Percentiles rank a stretch among this genome's conserved stretches.
Conservation (phyloP, 257 asterid genomes). For the Plectranthus barbatus region DNA sequence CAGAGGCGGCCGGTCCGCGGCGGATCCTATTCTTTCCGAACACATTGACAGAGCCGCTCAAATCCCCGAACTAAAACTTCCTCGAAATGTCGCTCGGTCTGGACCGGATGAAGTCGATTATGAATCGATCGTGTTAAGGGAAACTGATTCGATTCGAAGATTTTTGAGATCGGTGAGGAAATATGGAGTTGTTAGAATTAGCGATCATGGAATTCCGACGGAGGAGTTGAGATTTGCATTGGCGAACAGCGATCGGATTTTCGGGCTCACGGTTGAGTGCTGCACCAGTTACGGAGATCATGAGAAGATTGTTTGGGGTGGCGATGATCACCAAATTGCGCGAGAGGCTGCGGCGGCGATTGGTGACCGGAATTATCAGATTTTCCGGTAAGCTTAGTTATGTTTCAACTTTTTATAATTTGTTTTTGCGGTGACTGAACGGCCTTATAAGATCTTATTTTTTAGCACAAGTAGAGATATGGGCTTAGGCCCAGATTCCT, state of each 20-base stretch:
- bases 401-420: too few relatives aligned
- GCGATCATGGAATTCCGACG: conserved; percentile 37
- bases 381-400: conserved; percentile 30
- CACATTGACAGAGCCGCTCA: conserved; percentile 18
- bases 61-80: conserved; percentile 46
- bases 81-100: conserved; percentile 14
- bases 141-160: conserved; percentile 12
- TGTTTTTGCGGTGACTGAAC: too few relatives aligned
- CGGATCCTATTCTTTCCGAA: conserved; percentile 19
- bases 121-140: conserved; percentile 17
- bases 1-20: conserved; percentile 38
- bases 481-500: too few relatives aligned
- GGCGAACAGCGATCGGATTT: conserved; percentile 31
- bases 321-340: conserved; percentile 8
- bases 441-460: not conserved
- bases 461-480: not conserved
- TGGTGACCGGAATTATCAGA: conserved; percentile 28
- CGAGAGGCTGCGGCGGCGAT: conserved; percentile 24
- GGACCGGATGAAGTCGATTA: conserved; percentile 29
- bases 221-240: conserved; percentile 31
- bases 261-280: conserved; percentile 24
- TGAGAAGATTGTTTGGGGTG: conserved; percentile 38
- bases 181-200: conserved; percentile 30
- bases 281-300: conserved; percentile 31
- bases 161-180: conserved; percentile 32